Percentiles rank a stretch among this genome's conserved stretches.
phyloP scores from a whole-genome alignment of 1,284 basidiomycete genomes.

The Mycocalia duriaeana region DNA sequence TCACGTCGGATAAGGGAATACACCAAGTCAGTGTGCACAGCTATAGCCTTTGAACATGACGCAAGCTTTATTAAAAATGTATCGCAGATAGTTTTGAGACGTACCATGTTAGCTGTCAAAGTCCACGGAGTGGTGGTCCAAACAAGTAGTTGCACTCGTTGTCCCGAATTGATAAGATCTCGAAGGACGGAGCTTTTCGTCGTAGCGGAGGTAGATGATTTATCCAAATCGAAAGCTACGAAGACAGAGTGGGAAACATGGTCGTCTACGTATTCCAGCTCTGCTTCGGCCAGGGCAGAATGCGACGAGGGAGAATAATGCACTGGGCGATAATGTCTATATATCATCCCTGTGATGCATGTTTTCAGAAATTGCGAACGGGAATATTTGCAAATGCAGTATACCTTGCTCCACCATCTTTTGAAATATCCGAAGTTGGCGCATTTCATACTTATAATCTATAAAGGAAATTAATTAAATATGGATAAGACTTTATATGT shows the following conservation, averaged over 20 bases:
- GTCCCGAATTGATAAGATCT: slow-evolving; percentile 16
- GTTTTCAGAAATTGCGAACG: not conserved
- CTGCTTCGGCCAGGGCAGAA: slow-evolving; percentile 94
- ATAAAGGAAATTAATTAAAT: slow-evolving; percentile 1
- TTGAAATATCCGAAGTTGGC: slow-evolving; percentile 85
- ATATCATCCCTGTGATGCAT: slow-evolving; percentile 63
- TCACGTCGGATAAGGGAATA: slow-evolving; percentile 62
- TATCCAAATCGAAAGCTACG: slow-evolving; percentile 68
- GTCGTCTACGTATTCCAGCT: slow-evolving; percentile 87
- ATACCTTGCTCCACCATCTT: slow-evolving; percentile 81
- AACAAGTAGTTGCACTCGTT: slow-evolving; percentile 62
- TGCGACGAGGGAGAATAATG: slow-evolving; percentile 94
- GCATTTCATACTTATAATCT: slow-evolving; percentile 87
- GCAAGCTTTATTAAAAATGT: slow-evolving; percentile 1
- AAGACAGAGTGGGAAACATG: slow-evolving; percentile 88
- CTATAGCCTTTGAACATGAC: slow-evolving; percentile 64
- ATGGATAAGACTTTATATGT: too few species aligned
- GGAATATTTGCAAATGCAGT: slow-evolving; percentile 1
- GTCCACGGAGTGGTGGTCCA: slow-evolving; percentile 99
- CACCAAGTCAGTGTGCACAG: slow-evolving; percentile 69
- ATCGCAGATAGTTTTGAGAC: slow-evolving; percentile 13
- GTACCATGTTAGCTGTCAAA: slow-evolving; percentile 89
- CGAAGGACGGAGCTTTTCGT: slow-evolving; percentile 15
- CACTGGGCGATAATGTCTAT: slow-evolving; percentile 84
- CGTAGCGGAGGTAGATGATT: slow-evolving; percentile 6